Base-by-base conservation (phyloP, 768 basidiomycete species). In the Trametes meyenii region DNA sequence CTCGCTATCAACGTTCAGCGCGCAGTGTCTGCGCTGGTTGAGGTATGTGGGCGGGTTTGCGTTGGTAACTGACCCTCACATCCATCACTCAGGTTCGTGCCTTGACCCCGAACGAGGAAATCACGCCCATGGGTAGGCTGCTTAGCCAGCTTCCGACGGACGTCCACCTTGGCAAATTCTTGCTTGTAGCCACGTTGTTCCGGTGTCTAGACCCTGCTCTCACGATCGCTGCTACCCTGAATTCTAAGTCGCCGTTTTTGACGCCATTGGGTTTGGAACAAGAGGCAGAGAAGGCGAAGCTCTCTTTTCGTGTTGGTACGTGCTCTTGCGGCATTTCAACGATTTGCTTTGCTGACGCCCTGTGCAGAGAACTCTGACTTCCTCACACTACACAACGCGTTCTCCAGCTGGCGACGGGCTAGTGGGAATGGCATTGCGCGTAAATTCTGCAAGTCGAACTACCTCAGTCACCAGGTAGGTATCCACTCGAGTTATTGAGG, bases 141-240 rank as follows among this genome's bases (percentile, higher is more conserved):
- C 80, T 99, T 42, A 94, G 92, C 77, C 91, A 92, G 71, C 78
- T 99, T 40, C 96, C 96, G 0, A 92, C 94, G 48, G 96, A 99
- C 70, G 96, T 98, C 16, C 94, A 98, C 71, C 83, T 97, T 3
- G 96, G 95, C 40, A 97, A 98, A 77, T 91, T 98, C 71, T 79
- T 98, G 16, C 79, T 98, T 43, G 85, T 87, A 24, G 89, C 95
- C 5, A 87, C 89, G 1, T 72, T 94, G 40, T 92, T 98, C 72
- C 85, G 86, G 46, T 98, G 96, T 71, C 77, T 98, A 63, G 96
- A 98, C 74, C 93, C 96, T 1, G 96, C 94, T n/a, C 79, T 99
- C 50, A 97, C 96, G 5, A 95, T 99, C 61, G 94, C 94, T 16
- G 96, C 96, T 6, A 85, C 92, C 1, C 77, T 98, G 43, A 96